Evolutionary conservation across 805 yeast genomes (phyloP), one percentile per base, ranked within the genome.

Genomic region (Lipomyces lipofer): DNA sequence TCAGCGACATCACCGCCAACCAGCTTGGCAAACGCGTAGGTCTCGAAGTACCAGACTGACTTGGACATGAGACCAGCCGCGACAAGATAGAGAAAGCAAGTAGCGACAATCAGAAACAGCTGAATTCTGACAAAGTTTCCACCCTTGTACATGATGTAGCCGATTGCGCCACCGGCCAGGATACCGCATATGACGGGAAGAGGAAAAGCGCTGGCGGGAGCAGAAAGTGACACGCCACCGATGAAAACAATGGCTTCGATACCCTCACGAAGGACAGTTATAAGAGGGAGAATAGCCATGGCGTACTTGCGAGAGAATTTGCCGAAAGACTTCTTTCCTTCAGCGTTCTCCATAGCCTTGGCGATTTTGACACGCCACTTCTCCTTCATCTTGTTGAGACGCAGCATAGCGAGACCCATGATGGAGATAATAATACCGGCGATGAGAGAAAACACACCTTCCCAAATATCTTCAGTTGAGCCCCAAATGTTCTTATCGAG

Each of bases 281-380:
- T 77, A 64, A 88, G 86, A 8, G 99, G 97, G 63, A 92, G 78
- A 57, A 92, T 71, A 66, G 90, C 88, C 94, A 92, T 83, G 54
- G 91, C 81, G 70, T 91, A 91, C 71, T 87, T 88, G 69, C 82
- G 82, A 3, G 84, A 64, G 64, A 80, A 71, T 67, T 77, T 78
- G 28, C 83, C 78, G 44, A 84, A 30, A 60, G 73, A 77, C 24
- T 47, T 47, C 22, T 36, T 29, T 4, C 43, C 44, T 35, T 32
- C 29, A 32, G 10, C 36, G 42, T 48, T 47, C 61, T 82, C 84
- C 47, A 89, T 73, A 6, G 97, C 92, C 67, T 75, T 79, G 25
- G 97, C 97, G 69, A 92, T 87, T 75, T 92, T 92, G 63, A 90
- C 78, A 77, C 97, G 83, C 99, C 99, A 92, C 75, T 92, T 92